These are phyloP conservation scores for Fibroporia radiculosa DNA, from an alignment of 768 basidiomycete genomes.

Conservation along the genomic window DNA sequence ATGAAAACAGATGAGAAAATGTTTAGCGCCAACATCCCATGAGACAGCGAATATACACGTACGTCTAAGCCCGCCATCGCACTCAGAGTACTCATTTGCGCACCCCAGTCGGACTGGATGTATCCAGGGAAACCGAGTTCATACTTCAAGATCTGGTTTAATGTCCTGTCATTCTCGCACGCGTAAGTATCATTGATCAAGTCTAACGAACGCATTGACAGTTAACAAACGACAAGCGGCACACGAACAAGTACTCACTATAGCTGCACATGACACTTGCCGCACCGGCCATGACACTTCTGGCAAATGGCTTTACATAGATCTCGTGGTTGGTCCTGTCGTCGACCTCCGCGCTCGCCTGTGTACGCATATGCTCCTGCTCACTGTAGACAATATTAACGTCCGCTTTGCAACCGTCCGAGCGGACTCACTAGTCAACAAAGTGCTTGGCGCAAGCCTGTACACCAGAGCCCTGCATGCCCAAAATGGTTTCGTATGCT, in stretches of 20 bases:
- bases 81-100: constrained; percentile 53
- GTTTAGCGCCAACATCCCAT: background rate
- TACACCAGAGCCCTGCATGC: constrained; percentile 72
- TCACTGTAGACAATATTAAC: constrained; percentile 33
- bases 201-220: constrained; percentile 32
- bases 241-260: constrained; percentile 34
- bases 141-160: constrained; percentile 70
- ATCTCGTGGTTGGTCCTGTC: constrained; percentile 76
- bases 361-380: constrained; percentile 55
- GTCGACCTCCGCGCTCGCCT: constrained; percentile 60
- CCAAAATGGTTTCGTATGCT: constrained; percentile 74
- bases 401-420: background rate
- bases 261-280: constrained; percentile 73
- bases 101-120: constrained; percentile 72
- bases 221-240: background rate
- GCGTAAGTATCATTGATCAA: constrained; percentile 64
- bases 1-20: background rate
- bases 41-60: constrained; percentile 14
- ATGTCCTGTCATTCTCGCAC: constrained; percentile 62
- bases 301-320: constrained; percentile 63
- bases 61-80: constrained; percentile 60
- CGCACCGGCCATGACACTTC: constrained; percentile 68
- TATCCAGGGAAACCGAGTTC: constrained; percentile 76
- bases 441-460: constrained; percentile 86
- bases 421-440: constrained; percentile 54